Conservation (phyloP, 768 basidiomycete genomes). For the Sistotremastrum niveocremeum region DNA sequence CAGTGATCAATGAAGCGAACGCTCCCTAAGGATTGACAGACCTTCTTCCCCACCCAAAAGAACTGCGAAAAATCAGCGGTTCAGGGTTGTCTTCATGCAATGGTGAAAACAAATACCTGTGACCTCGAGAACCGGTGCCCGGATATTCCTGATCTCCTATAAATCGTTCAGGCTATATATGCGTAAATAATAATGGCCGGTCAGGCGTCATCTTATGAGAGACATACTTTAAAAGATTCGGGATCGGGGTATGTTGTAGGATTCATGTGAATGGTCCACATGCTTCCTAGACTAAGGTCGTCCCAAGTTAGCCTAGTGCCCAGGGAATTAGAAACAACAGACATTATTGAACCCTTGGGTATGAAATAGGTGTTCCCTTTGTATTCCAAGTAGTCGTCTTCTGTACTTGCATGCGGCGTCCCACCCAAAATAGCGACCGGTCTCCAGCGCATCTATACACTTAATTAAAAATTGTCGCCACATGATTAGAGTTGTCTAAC, state of each 20-base stretch:
- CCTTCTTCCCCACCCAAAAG: constrained; percentile 8
- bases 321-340: not conserved
- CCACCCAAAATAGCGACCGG: constrained; percentile 9
- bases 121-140: constrained; percentile 4
- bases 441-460: constrained; percentile 6
- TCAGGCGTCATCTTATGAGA: not conserved
- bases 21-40: not conserved
- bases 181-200: not conserved
- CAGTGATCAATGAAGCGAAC: not conserved
- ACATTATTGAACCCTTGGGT: constrained; percentile 10
- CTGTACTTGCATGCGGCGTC: constrained; percentile 9
- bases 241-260: constrained; percentile 6
- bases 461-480: not conserved
- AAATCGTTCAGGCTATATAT: constrained; percentile 6
- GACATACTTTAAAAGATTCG: constrained; percentile 1
- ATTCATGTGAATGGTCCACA: constrained; percentile 10
- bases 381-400: constrained; percentile 6
- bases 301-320: not conserved
- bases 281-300: constrained; percentile 3
- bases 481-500: not conserved
- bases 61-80: not conserved
- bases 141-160: constrained; percentile 2
- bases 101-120: constrained; percentile 1
- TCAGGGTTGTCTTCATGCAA: not conserved
- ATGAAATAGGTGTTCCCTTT: constrained; percentile 8